Evolutionary conservation across 2,329 filamentous ascomycete species (phyloP), one percentile per base, ranked within the genome.

Genomic region (Xylariaceae sp.): DNA sequence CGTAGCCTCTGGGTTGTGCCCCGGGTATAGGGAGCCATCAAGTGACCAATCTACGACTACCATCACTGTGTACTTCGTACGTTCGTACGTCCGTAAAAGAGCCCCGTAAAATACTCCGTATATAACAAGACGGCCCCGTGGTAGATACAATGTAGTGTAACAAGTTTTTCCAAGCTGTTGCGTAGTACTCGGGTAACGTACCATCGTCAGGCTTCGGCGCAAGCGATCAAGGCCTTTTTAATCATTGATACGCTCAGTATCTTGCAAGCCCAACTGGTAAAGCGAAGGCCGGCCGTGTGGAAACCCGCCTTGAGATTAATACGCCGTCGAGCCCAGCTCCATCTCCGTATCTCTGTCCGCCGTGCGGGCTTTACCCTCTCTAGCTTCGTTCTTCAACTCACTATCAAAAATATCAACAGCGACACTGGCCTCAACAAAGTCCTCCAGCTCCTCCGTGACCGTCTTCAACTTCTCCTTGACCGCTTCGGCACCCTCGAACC

Each of bases 401-500:
- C 74, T 80, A 40, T 83, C 79, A 56, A 81, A 81, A 26, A 90
- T 88, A 68, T 96, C 92, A 15, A 94, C 91, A 0, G 89, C 86
- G 60, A 87, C 79, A 65, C 91, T 96, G 22, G 91, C 87, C 64
- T 95, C 90, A 26, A 96, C 87, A 71, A 97, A 97, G 62, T 97
- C 94, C 70, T 97, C 94, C 53, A 97, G 74, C 74, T 97, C 94
- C 69, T 97, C 92, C 59, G 90, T 95, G 2, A 96, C 89, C 1
- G 91, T 96, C 75, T 95, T 96, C 52, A 99, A 75, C 73, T 97
- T 97, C 73, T 97, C 94, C 70, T 92, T 95, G 37, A 97, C 92
- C 39, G 88, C 88, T 5, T 84, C 80, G 12, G 92, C 87, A 0
- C 89, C 92, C 70, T 97, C 94, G 51, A 87, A 84, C 0, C 94